phyloP scores from a whole-genome alignment of 2,329 filamentous ascomycete genomes.

The Xylaria sp. region DNA sequence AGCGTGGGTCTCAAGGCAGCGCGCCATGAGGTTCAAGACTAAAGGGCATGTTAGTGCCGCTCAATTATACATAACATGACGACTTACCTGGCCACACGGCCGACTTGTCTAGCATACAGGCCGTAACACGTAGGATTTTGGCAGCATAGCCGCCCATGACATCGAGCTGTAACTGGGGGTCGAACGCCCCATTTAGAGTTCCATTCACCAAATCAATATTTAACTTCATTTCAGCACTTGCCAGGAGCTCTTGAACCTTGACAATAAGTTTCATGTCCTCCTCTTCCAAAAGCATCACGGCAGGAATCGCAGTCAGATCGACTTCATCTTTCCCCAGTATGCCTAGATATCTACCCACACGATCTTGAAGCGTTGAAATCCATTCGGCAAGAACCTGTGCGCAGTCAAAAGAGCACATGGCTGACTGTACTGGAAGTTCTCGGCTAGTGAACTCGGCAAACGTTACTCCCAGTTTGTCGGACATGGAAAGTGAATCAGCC shows the following conservation, averaged over 20 bases:
- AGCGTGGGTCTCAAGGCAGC: constrained; percentile 61
- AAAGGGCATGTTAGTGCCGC: constrained; percentile 20
- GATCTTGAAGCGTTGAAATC: constrained; percentile 90
- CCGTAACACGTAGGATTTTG: constrained; percentile 82
- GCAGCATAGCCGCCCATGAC: constrained; percentile 78
- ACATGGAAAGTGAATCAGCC: constrained; percentile 87
- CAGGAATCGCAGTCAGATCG: constrained; percentile 79
- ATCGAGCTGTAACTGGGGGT: constrained; percentile 61
- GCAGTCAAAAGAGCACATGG: constrained; percentile 92
- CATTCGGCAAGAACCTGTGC: constrained; percentile 93
- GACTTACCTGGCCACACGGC: constrained; percentile 88
- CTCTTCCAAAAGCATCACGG: constrained; percentile 87
- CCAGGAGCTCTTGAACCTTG: constrained; percentile 81
- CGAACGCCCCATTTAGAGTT: constrained; percentile 55
- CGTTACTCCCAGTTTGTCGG: constrained; percentile 82
- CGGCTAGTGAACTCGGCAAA: constrained; percentile 84
- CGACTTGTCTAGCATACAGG: constrained; percentile 85
- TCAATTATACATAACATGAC: background rate
- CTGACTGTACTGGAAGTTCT: constrained; percentile 87
- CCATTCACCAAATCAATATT: constrained; percentile 57
- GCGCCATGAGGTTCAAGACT: constrained; percentile 61
- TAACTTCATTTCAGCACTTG: constrained; percentile 80
- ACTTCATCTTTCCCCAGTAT: constrained; percentile 83
- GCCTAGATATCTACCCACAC: constrained; percentile 87
- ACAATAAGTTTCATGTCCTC: constrained; percentile 86